Percentiles rank a stretch among this genome's conserved stretches.
Conservation (phyloP, 768 basidiomycete species). For the Pisolithus tinctorius region DNA sequence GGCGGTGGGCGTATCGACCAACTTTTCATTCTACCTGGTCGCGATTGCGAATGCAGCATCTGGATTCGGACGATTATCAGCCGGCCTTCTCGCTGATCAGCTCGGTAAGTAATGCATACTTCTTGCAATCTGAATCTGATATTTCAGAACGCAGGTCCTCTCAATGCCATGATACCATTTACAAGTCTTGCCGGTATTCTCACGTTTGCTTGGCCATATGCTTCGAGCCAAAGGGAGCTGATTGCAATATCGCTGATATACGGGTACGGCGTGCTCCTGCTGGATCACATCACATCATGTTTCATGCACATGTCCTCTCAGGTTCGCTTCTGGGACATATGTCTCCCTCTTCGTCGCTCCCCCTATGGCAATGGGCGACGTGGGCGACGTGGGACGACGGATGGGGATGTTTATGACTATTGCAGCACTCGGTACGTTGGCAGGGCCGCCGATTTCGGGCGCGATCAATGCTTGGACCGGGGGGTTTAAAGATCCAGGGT, state of each 20-base stretch:
- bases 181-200: slow-evolving; percentile 47
- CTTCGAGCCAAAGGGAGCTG: slow-evolving; percentile 34
- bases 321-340: too few relatives aligned
- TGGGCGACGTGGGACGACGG: too few relatives aligned
- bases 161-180: slow-evolving; percentile 66
- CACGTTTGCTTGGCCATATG: slow-evolving; percentile 71
- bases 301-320: too few relatives aligned
- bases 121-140: not conserved
- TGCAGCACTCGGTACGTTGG: too few relatives aligned
- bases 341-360: too few relatives aligned
- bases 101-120: slow-evolving; percentile 29
- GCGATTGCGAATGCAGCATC: slow-evolving; percentile 65
- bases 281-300: too few relatives aligned
- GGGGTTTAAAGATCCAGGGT: too few relatives aligned
- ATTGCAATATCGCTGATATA: slow-evolving; percentile 55
- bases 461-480: too few relatives aligned
- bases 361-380: too few relatives aligned
- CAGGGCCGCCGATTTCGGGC: too few relatives aligned
- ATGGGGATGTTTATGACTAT: too few relatives aligned
- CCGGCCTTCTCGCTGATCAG: slow-evolving; percentile 50
- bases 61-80: slow-evolving; percentile 50
- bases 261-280: slow-evolving; percentile 38
- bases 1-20: slow-evolving; percentile 30
- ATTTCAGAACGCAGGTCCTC: slow-evolving; percentile 37
- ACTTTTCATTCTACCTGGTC: slow-evolving; percentile 58